phyloP scores from a whole-genome alignment of 2,329 filamentous ascomycete genomes.

The Ophiosphaerella herpotricha region DNA sequence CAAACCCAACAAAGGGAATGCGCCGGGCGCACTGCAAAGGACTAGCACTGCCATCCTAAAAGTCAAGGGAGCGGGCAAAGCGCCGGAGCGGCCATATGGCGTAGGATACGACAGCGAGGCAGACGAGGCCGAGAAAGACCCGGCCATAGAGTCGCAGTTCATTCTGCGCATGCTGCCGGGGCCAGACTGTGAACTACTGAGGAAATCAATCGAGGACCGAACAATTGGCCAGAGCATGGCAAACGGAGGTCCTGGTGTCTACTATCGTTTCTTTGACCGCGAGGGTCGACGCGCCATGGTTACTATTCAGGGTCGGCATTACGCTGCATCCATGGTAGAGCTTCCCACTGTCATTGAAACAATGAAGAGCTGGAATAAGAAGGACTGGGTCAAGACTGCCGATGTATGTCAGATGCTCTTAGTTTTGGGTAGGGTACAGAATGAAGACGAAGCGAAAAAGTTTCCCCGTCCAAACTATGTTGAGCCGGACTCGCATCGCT shows the following conservation, averaged over 20 bases:
- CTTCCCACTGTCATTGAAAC: constrained; percentile 85
- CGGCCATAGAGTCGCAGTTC: constrained; percentile 86
- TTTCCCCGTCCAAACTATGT: constrained; percentile 72
- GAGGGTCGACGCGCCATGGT: constrained; percentile 76
- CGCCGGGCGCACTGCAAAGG: constrained; percentile 14
- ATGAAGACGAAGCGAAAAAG: constrained; percentile 55
- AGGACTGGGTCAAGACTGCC: constrained; percentile 82
- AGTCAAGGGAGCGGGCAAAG: constrained; percentile 41
- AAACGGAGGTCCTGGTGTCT: constrained; percentile 75
- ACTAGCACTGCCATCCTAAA: constrained; percentile 36
- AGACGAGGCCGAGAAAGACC: constrained; percentile 85
- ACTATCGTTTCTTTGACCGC: constrained; percentile 76
- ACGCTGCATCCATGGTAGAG: constrained; percentile 80
- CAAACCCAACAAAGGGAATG: constrained; percentile 33
- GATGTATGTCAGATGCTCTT: constrained; percentile 90
- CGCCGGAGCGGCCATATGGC: constrained; percentile 64
- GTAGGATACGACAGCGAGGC: constrained; percentile 97
- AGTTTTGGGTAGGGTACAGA: constrained; percentile 70
- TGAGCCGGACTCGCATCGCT: constrained; percentile 69
- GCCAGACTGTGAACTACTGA: constrained; percentile 81
- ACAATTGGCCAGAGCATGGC: constrained; percentile 70
- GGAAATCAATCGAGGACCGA: constrained; percentile 74
- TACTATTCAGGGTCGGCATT: constrained; percentile 69
- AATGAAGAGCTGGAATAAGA: constrained; percentile 93
- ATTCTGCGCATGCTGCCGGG: constrained; percentile 87